These are phyloP conservation scores for Phylloporus arenicola DNA, from an alignment of 768 basidiomycete species.

Conservation along the genomic window DNA sequence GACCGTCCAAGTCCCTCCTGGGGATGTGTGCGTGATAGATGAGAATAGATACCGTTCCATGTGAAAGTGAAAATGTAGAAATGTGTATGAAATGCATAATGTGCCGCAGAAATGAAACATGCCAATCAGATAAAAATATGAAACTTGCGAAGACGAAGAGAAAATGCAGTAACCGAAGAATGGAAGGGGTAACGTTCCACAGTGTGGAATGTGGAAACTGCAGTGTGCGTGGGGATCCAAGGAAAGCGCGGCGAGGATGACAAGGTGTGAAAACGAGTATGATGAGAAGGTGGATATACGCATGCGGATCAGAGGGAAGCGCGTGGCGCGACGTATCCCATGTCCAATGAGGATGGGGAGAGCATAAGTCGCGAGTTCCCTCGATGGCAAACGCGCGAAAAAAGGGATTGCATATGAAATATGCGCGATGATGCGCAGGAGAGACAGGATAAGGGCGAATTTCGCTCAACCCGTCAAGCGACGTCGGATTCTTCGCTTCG, in stretches of 20 bases:
- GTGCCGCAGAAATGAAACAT: slow-evolving; percentile 18
- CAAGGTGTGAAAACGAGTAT: slow-evolving; percentile 5
- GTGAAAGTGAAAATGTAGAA: slow-evolving; percentile 15
- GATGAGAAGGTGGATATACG: slow-evolving; percentile 14
- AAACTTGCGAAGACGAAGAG: slow-evolving; percentile 14
- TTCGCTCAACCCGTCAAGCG: slow-evolving; percentile 22
- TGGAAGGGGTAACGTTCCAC: slow-evolving; percentile 3
- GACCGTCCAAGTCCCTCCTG: slow-evolving; percentile 22
- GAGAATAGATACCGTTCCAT: slow-evolving; percentile 28
- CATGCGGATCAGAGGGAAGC: slow-evolving; percentile 18
- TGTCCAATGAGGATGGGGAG: slow-evolving; percentile 14
- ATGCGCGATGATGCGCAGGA: slow-evolving; percentile 11
- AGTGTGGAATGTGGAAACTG: slow-evolving; percentile 6
- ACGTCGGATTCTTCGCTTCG: slow-evolving; percentile 34
- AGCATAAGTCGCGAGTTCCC: slow-evolving; percentile 21
- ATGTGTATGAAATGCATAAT: slow-evolving; percentile 28
- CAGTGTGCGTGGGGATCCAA: slow-evolving; percentile 19
- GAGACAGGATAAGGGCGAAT: slow-evolving; percentile 5
- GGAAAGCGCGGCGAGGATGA: slow-evolving; percentile 7
- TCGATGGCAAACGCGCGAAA: slow-evolving; percentile 20
- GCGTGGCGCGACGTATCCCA: slow-evolving; percentile 24
- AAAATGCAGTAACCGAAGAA: slow-evolving; percentile 3
- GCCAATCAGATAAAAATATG: slow-evolving; percentile 28
- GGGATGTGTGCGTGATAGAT: slow-evolving; percentile 20
- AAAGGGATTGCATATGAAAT: slow-evolving; percentile 23